phyloP scores from a whole-genome alignment of 2,329 filamentous ascomycete genomes.

The Lasiodiplodia hormozganensis region DNA sequence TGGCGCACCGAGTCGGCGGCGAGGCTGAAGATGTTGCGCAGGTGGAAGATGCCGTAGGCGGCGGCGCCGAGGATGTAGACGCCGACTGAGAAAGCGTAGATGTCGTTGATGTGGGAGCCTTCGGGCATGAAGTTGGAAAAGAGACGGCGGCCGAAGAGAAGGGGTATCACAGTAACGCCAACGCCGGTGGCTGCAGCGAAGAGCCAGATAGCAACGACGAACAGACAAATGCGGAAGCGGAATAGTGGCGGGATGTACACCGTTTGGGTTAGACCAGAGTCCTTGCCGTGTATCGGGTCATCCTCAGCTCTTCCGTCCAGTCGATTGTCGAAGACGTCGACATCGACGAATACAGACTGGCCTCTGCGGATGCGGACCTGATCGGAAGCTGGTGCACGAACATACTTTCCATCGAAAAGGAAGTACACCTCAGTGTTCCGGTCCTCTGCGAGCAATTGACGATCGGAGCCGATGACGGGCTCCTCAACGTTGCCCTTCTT shows the following conservation, averaged over 20 bases:
- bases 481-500: slow-evolving; percentile 47
- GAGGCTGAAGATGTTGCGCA: slow-evolving; percentile 40
- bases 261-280: slow-evolving; percentile 57
- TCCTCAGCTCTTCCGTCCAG: slow-evolving; percentile 62
- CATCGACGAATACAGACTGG: slow-evolving; percentile 78
- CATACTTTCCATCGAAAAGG: slow-evolving; percentile 77
- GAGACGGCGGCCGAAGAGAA: slow-evolving; percentile 82
- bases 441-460: slow-evolving; percentile 45
- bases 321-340: slow-evolving; percentile 70
- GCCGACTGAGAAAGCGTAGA: slow-evolving; percentile 94
- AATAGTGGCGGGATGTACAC: slow-evolving; percentile 85
- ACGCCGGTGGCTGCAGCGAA: slow-evolving; percentile 91
- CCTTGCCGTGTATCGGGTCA: slow-evolving; percentile 43
- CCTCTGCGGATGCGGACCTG: slow-evolving; percentile 93
- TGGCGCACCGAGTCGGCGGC: slow-evolving; percentile 39
- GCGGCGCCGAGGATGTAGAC: slow-evolving; percentile 78
- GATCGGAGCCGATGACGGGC: slow-evolving; percentile 44
- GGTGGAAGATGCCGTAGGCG: slow-evolving; percentile 67
- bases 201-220: slow-evolving; percentile 89
- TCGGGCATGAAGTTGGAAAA: slow-evolving; percentile 75
- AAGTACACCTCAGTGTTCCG: slow-evolving; percentile 57
- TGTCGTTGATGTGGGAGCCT: slow-evolving; percentile 77
- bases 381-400: slow-evolving; percentile 92
- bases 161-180: slow-evolving; percentile 81
- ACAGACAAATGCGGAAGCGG: slow-evolving; percentile 77